Conservation (phyloP, 305 asterid genomes). For the Fraxinus greggii region DNA sequence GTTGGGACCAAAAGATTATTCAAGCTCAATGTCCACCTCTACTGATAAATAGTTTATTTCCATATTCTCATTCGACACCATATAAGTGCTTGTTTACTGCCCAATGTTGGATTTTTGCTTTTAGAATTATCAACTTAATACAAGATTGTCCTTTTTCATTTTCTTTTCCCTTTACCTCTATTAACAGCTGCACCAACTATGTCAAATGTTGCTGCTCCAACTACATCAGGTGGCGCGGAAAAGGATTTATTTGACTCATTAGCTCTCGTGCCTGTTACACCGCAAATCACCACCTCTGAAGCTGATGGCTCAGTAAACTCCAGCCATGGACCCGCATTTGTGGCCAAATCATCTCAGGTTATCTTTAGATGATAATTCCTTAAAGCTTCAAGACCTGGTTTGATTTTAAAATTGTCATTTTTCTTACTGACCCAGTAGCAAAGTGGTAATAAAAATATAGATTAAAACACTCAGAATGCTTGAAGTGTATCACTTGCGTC, state of each 20-base stretch:
- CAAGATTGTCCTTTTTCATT: neutral
- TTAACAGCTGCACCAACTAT: conserved; percentile 55
- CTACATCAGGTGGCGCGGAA: conserved; percentile 42
- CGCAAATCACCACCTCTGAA: conserved; percentile 43
- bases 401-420: neutral
- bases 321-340: conserved; percentile 44
- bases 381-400: neutral
- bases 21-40: neutral
- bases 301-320: conserved; percentile 39
- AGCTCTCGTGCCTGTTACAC: conserved; percentile 65
- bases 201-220: conserved; percentile 44
- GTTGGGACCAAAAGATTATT: neutral
- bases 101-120: neutral
- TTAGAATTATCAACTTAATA: conserved; percentile 1
- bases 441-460: neutral
- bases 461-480: neutral
- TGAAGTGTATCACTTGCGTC: neutral
- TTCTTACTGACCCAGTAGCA: neutral
- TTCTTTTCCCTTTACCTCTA: neutral
- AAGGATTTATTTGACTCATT: conserved; percentile 72
- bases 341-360: conserved; percentile 66
- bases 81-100: conserved; percentile 4
- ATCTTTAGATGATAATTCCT: conserved; percentile 6
- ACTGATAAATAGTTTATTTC: neutral
- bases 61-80: neutral